phyloP scores from a whole-genome alignment of 2,329 filamentous ascomycete genomes.

The Ophiocordyceps camponoti-leonardi region DNA sequence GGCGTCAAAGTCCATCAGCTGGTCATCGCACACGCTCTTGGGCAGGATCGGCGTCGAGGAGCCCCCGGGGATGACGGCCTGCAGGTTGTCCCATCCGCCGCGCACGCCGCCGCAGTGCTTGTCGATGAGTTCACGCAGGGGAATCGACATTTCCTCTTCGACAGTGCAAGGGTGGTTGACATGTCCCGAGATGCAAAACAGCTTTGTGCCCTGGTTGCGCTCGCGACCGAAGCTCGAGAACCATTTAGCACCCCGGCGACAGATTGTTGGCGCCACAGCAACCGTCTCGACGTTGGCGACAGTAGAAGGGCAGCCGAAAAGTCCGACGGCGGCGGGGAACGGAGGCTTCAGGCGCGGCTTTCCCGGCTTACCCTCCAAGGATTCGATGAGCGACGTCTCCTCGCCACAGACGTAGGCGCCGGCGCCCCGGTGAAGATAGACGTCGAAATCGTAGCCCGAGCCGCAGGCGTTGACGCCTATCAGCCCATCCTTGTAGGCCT shows the following conservation, averaged over 20 bases:
- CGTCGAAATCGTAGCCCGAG: slow-evolving; percentile 93
- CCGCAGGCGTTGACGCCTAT: slow-evolving; percentile 98
- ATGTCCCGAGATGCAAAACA: slow-evolving; percentile 95
- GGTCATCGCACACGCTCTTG: slow-evolving; percentile 77
- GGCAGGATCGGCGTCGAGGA: slow-evolving; percentile 94
- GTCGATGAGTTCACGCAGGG: slow-evolving; percentile 88
- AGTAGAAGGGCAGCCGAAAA: slow-evolving; percentile 95
- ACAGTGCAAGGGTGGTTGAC: slow-evolving; percentile 98
- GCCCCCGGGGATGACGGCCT: slow-evolving; percentile 87
- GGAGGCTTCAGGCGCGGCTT: slow-evolving; percentile 98
- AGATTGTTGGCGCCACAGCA: slow-evolving; percentile 89
- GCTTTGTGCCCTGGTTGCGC: slow-evolving; percentile 92
- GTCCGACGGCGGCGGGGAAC: slow-evolving; percentile 90
- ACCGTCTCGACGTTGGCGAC: slow-evolving; percentile 97
- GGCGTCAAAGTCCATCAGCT: slow-evolving; percentile 97
- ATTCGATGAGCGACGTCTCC: slow-evolving; percentile 96
- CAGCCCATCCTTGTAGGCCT: slow-evolving; percentile 84
- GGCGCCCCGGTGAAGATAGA: slow-evolving; percentile 90
- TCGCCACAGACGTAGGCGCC: slow-evolving; percentile 97
- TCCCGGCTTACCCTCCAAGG: slow-evolving; percentile 92
- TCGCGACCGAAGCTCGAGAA: slow-evolving; percentile 90
- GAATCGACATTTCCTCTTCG: slow-evolving; percentile 98
- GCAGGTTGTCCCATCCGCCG: slow-evolving; percentile 95
- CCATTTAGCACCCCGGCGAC: slow-evolving; percentile 81
- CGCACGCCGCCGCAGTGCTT: slow-evolving; percentile 95